Evolutionary conservation across 306 rosid species (phyloP), one percentile per base, ranked within the genome.

Genomic region (Rubus idaeus): DNA sequence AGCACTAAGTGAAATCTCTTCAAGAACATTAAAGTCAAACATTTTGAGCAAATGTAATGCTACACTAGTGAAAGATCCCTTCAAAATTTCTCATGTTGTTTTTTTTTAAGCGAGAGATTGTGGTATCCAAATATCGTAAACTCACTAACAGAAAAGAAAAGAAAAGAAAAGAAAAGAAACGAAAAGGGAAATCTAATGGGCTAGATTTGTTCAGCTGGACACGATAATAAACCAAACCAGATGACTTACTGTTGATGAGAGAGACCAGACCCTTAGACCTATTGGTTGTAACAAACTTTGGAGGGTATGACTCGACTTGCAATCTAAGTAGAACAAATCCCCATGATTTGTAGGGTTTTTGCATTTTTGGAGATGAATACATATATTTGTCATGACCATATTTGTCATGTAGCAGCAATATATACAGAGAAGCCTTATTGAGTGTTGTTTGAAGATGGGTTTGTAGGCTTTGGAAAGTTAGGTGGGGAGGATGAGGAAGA

Each of bases 381-480:
- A 58, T 10, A 6, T 45, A 45, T 8, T 45, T 45, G 49, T 45
- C 49, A 0, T 50, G n/a, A 13, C 55, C 55, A 50, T 50, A 11
- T 41, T 71, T 73, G 83, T 41, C 73, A 52, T 12, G 73, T 44
- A 44, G 75, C 35, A n/a, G 2, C 16, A 7, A 40, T 42, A 42
- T 42, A 1, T 42, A 42, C 8, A 42, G 5, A 42, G 5, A 42
- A 7, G 5, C 46, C 46, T 26, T 26, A 26, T 45, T 45, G 8
- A 45, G 5, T 45, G 55, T 20, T 12, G 2, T 70, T 41, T 58
- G 75, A 73, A 80, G 18, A 68, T 20, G 26, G 46, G 8, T 20
- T 75, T 68, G 58, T 39, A 10, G 30, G 56, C 23, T 37, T 71
- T 26, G 57, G 78, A 82, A 82, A 67, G 85, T 82, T 82, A 60